phyloP scores from a whole-genome alignment of 1,284 basidiomycete species.

The Exsudoporus floridanus region DNA sequence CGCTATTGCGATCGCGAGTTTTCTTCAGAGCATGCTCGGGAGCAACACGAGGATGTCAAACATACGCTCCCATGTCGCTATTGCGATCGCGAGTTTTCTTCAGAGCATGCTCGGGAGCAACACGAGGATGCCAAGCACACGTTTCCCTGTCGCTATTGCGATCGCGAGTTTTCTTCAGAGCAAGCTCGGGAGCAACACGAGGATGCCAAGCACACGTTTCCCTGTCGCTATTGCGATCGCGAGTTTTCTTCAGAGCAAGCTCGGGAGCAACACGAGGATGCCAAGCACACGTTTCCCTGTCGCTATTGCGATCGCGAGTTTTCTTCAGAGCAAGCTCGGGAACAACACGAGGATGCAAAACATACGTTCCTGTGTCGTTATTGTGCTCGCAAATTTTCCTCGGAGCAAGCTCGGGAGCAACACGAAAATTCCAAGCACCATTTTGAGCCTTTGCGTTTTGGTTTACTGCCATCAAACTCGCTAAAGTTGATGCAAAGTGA shows the following conservation, averaged over 20 bases:
- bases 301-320: constrained; percentile 16
- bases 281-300: constrained; percentile 15
- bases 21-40: too few relatives aligned
- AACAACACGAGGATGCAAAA: constrained; percentile 11
- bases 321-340: not conserved
- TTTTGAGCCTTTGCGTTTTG: not conserved
- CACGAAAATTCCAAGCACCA: constrained; percentile 8
- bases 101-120: constrained; percentile 1
- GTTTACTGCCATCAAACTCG: too few relatives aligned
- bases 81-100: constrained; percentile 17
- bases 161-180: too few relatives aligned
- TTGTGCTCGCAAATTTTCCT: constrained; percentile 15
- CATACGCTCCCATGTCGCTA: constrained; percentile 12
- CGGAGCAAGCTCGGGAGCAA: not conserved
- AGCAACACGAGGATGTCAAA: too few relatives aligned
- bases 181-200: too few relatives aligned
- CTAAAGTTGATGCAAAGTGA: too few relatives aligned
- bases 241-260: constrained; percentile 10
- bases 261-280: constrained; percentile 12
- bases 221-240: constrained; percentile 19
- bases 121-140: constrained; percentile 7
- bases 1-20: too few relatives aligned
- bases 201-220: not conserved
- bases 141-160: too few relatives aligned
- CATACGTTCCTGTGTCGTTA: constrained; percentile 14